Conservation (phyloP, 306 rosid species). For the Myrica gale region DNA sequence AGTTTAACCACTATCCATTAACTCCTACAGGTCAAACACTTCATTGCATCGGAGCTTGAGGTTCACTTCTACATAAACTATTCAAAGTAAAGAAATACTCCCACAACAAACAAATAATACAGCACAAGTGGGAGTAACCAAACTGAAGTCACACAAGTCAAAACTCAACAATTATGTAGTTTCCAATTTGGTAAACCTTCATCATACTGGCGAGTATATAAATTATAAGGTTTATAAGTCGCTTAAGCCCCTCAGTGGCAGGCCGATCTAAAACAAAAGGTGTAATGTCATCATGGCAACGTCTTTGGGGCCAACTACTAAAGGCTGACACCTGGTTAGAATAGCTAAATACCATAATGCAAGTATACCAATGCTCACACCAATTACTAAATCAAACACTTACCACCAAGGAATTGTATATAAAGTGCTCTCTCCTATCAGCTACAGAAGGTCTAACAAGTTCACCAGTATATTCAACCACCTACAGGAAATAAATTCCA, state of each 20-base stretch:
- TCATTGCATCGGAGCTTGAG: background rate
- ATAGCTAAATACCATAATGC: no score
- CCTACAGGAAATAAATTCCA: slow-evolving; percentile 45
- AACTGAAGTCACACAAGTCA: background rate
- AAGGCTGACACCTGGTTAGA: background rate
- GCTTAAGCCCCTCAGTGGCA: no score
- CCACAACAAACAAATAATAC: background rate
- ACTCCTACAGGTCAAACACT: slow-evolving; percentile 15
- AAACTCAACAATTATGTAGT: background rate
- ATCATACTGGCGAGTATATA: background rate
- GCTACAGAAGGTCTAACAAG: slow-evolving; percentile 95
- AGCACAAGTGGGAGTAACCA: background rate
- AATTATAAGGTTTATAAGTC: background rate
- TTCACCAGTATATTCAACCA: slow-evolving; percentile 93
- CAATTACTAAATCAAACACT: slow-evolving; percentile 23
- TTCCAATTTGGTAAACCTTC: background rate
- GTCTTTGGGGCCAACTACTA: background rate
- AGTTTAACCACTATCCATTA: background rate
- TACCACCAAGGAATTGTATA: slow-evolving; percentile 97
- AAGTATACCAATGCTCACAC: background rate
- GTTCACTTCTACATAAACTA: slow-evolving; percentile 1
- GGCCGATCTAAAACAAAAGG: background rate
- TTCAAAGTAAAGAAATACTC: slow-evolving; percentile 1
- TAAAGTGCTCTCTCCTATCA: slow-evolving; percentile 92
- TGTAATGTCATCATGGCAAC: background rate